These are phyloP conservation scores for Colletotrichum endophyticum DNA, from an alignment of 2,329 filamentous ascomycete species.

Conservation along the genomic window DNA sequence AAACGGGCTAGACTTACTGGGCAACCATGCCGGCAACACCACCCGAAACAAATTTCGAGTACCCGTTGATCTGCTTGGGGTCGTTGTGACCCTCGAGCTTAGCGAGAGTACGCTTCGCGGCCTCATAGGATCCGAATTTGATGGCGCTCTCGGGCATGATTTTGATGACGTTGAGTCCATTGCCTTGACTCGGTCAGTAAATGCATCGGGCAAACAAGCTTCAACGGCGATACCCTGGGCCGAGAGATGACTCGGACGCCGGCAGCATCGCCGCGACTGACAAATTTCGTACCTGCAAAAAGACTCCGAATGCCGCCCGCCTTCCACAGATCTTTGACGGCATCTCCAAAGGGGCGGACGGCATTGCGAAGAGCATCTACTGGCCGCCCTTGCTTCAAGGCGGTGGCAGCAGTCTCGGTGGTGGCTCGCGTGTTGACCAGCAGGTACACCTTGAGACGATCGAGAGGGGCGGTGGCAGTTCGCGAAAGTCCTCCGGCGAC, in stretches of 20 bases:
- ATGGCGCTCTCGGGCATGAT: conserved; percentile 99
- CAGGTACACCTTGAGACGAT: conserved; percentile 95
- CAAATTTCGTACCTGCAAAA: conserved; percentile 76
- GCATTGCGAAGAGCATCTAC: conserved; percentile 69
- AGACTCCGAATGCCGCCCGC: conserved; percentile 87
- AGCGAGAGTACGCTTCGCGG: conserved; percentile 86
- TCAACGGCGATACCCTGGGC: background rate
- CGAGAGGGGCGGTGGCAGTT: conserved; percentile 93
- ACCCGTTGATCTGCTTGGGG: conserved; percentile 76
- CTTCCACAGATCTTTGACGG: conserved; percentile 79
- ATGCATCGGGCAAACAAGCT: background rate
- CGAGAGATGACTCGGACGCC: background rate
- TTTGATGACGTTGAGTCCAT: conserved; percentile 94
- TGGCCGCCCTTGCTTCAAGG: conserved; percentile 73
- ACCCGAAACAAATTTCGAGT: conserved; percentile 89
- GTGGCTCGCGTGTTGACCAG: conserved; percentile 83
- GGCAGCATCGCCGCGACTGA: background rate
- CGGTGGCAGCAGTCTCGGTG: conserved; percentile 62
- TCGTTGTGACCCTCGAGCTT: conserved; percentile 88
- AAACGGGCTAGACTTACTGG: conserved; percentile 62
- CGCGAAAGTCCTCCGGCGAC: conserved; percentile 93
- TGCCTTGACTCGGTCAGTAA: conserved; percentile 56
- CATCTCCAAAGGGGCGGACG: conserved; percentile 72
- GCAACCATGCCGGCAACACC: conserved; percentile 93
- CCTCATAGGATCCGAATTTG: conserved; percentile 97